phyloP scores from a whole-genome alignment of 257 asterid genomes.

The Leonotis leonurus region DNA sequence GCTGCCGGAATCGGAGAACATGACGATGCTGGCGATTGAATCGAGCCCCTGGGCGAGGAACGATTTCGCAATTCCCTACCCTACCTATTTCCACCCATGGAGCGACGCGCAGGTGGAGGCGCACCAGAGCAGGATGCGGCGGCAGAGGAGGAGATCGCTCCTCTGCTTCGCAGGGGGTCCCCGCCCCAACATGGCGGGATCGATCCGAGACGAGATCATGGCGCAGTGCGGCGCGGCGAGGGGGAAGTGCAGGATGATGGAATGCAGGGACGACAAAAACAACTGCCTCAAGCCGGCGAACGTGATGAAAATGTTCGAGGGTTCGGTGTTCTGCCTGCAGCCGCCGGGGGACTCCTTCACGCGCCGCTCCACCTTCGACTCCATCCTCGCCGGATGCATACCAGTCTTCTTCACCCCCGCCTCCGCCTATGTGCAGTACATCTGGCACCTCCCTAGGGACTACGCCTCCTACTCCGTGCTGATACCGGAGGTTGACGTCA shows the following conservation, averaged over 20 bases:
- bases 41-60: conserved; percentile 81
- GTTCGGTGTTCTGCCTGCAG: conserved; percentile 66
- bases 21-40: conserved; percentile 68
- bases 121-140: conserved; percentile 58
- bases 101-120: conserved; percentile 31
- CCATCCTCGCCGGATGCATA: conserved; percentile 79
- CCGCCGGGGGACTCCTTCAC: conserved; percentile 87
- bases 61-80: conserved; percentile 80
- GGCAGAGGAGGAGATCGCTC: conserved; percentile 33
- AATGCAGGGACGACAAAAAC: conserved; percentile 40
- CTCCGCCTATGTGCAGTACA: conserved; percentile 73
- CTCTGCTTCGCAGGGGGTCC: conserved; percentile 76
- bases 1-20: conserved; percentile 51
- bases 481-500: conserved; percentile 60
- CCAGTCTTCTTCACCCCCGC: conserved; percentile 80
- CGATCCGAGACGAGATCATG: conserved; percentile 65
- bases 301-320: conserved; percentile 56
- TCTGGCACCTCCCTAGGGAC: conserved; percentile 71
- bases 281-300: conserved; percentile 58
- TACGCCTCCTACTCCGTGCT: conserved; percentile 51
- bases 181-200: conserved; percentile 44
- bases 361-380: conserved; percentile 66
- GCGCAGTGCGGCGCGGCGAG: conserved; percentile 42
- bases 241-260: conserved; percentile 39
- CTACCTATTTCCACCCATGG: conserved; percentile 83